Evolutionary conservation across 352 stramenopile species (phyloP), one percentile per base, ranked within the genome.

Genomic region (Pythium utonaiense): DNA sequence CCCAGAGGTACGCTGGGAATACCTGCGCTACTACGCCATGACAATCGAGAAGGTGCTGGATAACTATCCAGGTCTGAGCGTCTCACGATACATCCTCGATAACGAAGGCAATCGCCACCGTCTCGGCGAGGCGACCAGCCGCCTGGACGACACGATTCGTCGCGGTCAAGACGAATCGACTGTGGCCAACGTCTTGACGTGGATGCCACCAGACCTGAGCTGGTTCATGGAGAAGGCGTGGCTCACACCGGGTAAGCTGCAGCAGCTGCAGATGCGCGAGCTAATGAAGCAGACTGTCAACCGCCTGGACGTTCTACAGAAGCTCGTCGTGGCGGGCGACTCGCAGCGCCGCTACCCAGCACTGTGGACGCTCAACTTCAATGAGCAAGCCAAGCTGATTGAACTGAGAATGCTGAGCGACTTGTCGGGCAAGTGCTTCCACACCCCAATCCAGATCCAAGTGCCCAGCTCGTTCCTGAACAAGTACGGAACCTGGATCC

Each of bases 281-380:
- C 27, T 57, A 30, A 33, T 69, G 22, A 59, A 62, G 51, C 56
- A 70, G 25, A 53, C 30, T 0, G 36, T 62, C 22, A 57, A 53
- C 24, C 31, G 24, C 0, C 17, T 62, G 10, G 56, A 64, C 7
- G 57, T 70, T 21, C 27, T 70, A 3, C 16, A 65, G 42, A 65
- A 61, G 27, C 52, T 65, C 9, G 24, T 62, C 9, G 54, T 62
- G 8, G 49, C 33, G 0, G 52, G 51, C 8, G 63, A 65, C n/a
- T 54, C 24, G 4, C 33, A 40, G 0, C 53, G 64, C 2, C 52
- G 45, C 4, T 67, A 57, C 34, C 62, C 66, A 6, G 57, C 66
- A 22, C 53, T 73, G 14, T 70, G 66, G 66, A 73, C 66, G 30
- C 40, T 73, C 7, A 53, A 70, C 34, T 67, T 63, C 57, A 27